Base-by-base conservation (phyloP, 768 basidiomycete genomes). In the Naematelia aurantialba region DNA sequence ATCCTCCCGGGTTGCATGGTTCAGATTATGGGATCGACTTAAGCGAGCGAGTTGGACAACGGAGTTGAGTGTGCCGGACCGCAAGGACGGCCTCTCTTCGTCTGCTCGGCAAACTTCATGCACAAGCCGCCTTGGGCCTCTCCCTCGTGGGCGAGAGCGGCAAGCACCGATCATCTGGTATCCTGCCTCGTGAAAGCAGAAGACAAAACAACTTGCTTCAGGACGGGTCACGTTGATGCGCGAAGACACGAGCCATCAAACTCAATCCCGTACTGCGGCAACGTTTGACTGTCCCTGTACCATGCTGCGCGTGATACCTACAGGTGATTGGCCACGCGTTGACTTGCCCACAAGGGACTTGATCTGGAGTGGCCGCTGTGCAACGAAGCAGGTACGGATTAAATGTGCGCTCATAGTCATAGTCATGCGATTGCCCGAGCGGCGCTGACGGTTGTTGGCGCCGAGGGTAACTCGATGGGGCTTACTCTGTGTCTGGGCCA, bases 401-500 rank as follows among this genome's bases (percentile, higher is more conserved):
- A 58, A 64, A 58, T 58, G 61, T 53, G 46, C 34, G 68, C 71
- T 73, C 71, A 73, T 73, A 63, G 71, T 52, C 31, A 73, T 59
- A 73, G 71, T 73, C 49, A 73, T 73, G 63, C 71, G 71, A 73
- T 73, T 73, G 64, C 67, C 65, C 58, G 48, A 12, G 27, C 17
- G 26, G 21, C 42, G 21, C 22, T 4, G 22, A 17, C 45, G 19
- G 53, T 53, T 1, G 26, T 29, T 29, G 17, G 11, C 51, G 10
- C 48, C 17, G 46, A 63, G 60, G 71, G 63, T 73, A 68, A 73
- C 71, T 69, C 71, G 71, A 73, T 70, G 71, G 71, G 68, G 71
- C 71, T 73, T 73, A 73, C 68, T 73, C 71, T 73, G 71, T 73
- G 65, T 62, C 64, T 73, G 68, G 59, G 56, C 52, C 51, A 39